Conservation (phyloP, 2,329 filamentous ascomycete genomes). For the Paraphoma sp. region DNA sequence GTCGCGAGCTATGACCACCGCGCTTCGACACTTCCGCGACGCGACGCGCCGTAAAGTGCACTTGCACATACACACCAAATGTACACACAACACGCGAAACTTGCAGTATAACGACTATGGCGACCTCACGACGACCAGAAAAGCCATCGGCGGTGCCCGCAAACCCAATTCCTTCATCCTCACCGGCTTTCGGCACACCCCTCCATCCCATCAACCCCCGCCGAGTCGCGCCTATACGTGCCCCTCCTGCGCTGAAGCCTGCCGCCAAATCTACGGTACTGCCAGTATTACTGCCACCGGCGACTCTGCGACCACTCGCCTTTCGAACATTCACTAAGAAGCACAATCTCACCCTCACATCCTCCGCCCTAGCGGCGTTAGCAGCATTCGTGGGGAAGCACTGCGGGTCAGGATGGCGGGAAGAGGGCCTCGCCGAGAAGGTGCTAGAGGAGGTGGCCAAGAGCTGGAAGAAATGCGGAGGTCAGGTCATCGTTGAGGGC, state of each 20-base stretch:
- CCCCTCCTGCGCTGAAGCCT: slow-evolving; percentile 58
- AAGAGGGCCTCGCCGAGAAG: slow-evolving; percentile 90
- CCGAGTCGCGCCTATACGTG: slow-evolving; percentile 49
- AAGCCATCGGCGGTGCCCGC: slow-evolving; percentile 37
- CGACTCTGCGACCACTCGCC: slow-evolving; percentile 85
- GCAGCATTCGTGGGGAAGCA: slow-evolving; percentile 90
- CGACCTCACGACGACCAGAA: slow-evolving; percentile 37
- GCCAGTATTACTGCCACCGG: slow-evolving; percentile 86
- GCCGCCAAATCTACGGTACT: slow-evolving; percentile 69
- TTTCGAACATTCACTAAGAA: slow-evolving; percentile 98
- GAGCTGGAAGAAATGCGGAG: slow-evolving; percentile 88
- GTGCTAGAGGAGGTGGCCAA: slow-evolving; percentile 91
- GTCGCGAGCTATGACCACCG: slow-evolving; percentile 10
- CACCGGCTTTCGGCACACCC: slow-evolving; percentile 88
- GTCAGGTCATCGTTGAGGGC: slow-evolving; percentile 90
- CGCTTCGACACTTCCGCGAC: slow-evolving; percentile 13
- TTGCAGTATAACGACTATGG: slow-evolving; percentile 23
- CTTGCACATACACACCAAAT: slow-evolving; percentile 1
- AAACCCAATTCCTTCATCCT: slow-evolving; percentile 82
- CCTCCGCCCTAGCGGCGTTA: slow-evolving; percentile 81
- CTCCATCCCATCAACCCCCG: slow-evolving; percentile 74
- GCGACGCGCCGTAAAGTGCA: slow-evolving; percentile 30
- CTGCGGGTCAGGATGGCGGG: slow-evolving; percentile 95
- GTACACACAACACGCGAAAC: slow-evolving; percentile 2
- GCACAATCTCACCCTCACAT: slow-evolving; percentile 90